phyloP scores from a whole-genome alignment of 176 grass and related monocot species.

The Cocos nucifera region DNA sequence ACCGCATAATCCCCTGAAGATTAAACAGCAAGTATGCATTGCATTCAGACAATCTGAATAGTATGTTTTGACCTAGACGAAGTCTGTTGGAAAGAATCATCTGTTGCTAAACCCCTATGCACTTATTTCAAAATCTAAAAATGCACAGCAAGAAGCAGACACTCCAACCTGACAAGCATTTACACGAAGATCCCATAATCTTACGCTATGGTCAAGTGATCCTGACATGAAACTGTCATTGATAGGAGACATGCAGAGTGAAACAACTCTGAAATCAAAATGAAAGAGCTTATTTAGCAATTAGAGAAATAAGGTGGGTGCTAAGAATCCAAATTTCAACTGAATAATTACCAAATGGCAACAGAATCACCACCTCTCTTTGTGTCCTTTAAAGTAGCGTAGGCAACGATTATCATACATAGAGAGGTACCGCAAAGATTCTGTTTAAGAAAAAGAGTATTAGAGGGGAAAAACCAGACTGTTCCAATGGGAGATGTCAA shows the following conservation, averaged over 20 bases:
- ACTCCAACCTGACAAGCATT: slow-evolving; percentile 89
- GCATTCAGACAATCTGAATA: slow-evolving; percentile 17
- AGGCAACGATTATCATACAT: slow-evolving; percentile 96
- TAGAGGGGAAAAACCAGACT: not conserved
- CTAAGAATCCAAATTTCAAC: not conserved
- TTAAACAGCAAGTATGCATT: slow-evolving; percentile 26
- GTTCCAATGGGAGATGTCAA: not conserved
- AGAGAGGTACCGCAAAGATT: slow-evolving; percentile 81
- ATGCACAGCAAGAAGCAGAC: slow-evolving; percentile 16
- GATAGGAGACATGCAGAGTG: slow-evolving; percentile 86
- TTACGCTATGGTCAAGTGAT: slow-evolving; percentile 87
- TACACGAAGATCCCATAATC: slow-evolving; percentile 97
- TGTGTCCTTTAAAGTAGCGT: slow-evolving; percentile 95
- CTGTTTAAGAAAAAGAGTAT: slow-evolving; percentile 23
- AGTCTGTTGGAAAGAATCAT: not conserved
- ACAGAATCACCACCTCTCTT: slow-evolving; percentile 49
- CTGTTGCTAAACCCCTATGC: not conserved
- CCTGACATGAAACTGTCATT: slow-evolving; percentile 99
- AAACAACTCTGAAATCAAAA: slow-evolving; percentile 55
- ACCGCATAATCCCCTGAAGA: slow-evolving; percentile 66
- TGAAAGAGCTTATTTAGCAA: slow-evolving; percentile 11
- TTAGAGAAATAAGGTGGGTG: slow-evolving; percentile 9
- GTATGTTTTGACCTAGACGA: not conserved
- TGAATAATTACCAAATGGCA: not conserved
- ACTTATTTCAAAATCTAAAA: not conserved